Evolutionary conservation across 148 eudicot species (phyloP).

Genomic region (Fagopyrum homotropicum): DNA sequence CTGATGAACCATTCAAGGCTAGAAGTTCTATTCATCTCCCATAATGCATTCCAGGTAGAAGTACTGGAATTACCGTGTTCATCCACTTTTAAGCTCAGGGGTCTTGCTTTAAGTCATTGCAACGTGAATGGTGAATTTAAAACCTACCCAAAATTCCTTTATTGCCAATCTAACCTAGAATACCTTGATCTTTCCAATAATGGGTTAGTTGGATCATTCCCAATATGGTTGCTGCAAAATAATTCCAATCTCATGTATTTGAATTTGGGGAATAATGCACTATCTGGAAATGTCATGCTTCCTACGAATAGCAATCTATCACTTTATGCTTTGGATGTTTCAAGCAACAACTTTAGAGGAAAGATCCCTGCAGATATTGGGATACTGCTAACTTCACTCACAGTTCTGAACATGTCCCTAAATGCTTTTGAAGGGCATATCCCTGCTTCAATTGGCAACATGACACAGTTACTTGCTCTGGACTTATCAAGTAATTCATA

Average conservation of each 20-base stretch:
- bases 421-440: neutral
- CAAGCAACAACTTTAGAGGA: slow-evolving; percentile 14
- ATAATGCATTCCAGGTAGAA: neutral
- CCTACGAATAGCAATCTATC: neutral
- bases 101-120: neutral
- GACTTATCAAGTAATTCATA: neutral
- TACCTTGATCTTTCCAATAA: slow-evolving; percentile 15
- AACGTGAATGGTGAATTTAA: no score
- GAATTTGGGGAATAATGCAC: neutral
- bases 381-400: neutral
- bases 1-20: neutral
- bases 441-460: neutral
- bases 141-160: slow-evolving; percentile 1
- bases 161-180: neutral
- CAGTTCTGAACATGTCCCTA: neutral
- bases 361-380: slow-evolving; percentile 12
- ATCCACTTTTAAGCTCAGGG: neutral
- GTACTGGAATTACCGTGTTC: neutral
- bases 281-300: neutral
- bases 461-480: neutral
- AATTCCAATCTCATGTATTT: slow-evolving; percentile 13
- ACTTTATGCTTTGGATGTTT: neutral
- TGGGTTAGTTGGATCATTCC: neutral
- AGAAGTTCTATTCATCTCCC: neutral
- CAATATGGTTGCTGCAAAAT: slow-evolving; percentile 16